phyloP scores from a whole-genome alignment of 78 protist species.

The Pigoraptor vietnamica region DNA sequence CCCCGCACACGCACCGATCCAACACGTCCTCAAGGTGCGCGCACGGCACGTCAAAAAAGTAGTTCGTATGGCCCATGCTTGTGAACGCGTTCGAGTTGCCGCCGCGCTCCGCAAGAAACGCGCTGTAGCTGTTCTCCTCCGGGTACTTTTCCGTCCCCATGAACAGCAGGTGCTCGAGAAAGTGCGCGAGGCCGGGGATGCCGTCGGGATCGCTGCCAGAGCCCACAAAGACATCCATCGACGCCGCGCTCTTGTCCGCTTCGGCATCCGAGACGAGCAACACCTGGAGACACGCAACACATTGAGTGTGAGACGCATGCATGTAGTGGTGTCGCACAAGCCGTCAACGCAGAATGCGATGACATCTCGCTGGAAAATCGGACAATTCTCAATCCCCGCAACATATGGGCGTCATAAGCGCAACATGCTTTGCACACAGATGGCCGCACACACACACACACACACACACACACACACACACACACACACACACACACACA shows the following conservation, averaged over 20 bases:
- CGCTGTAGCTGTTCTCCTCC: conserved; percentile 44
- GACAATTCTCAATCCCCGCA: too few species aligned
- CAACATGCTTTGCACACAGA: neutral
- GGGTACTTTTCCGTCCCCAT: conserved; percentile 55
- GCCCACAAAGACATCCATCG: conserved; percentile 24
- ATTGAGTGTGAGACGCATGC: neutral
- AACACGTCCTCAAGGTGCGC: conserved; percentile 4
- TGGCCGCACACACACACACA: neutral
- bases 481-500: neutral
- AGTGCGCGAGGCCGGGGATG: conserved; percentile 70
- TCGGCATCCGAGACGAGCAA: conserved; percentile 9
- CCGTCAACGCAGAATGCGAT: neutral
- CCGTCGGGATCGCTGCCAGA: conserved; percentile 46
- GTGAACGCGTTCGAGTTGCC: conserved; percentile 80
- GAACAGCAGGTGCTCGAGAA: conserved; percentile 63
- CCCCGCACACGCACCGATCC: conserved; percentile 4
- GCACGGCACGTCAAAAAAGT: conserved; percentile 35
- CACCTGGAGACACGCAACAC: neutral
- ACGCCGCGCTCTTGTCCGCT: conserved; percentile 31
- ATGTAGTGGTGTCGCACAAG: neutral
- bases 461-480: neutral
- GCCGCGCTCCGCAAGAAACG: conserved; percentile 52
- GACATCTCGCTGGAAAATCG: neutral
- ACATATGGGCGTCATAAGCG: too few species aligned
- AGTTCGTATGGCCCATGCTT: conserved; percentile 29